Conservation (phyloP, 2,329 filamentous ascomycete species). For the Aspergillus ustus region DNA sequence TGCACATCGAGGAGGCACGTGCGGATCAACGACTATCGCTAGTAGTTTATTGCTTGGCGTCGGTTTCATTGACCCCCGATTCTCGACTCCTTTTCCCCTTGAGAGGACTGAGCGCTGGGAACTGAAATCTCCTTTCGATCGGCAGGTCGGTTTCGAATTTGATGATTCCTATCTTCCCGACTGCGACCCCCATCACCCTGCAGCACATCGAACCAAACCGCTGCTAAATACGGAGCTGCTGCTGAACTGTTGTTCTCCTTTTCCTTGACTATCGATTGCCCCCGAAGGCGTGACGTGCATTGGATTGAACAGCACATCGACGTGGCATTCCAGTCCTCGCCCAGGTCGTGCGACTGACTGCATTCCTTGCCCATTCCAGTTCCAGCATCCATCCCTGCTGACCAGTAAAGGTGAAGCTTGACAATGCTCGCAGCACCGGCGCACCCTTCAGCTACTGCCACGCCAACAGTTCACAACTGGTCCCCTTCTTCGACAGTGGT, state of each 20-base stretch:
- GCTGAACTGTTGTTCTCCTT: constrained; percentile 13
- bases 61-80: constrained; percentile 20
- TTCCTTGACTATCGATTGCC: constrained; percentile 14
- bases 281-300: constrained; percentile 19
- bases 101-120: not conserved
- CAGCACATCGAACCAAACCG: constrained; percentile 5
- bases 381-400: constrained; percentile 22
- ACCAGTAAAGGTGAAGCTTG: constrained; percentile 23
- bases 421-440: constrained; percentile 26
- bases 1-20: constrained; percentile 24
- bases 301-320: constrained; percentile 28
- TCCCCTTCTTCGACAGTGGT: constrained; percentile 19
- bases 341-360: constrained; percentile 27
- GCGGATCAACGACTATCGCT: constrained; percentile 19
- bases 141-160: constrained; percentile 6
- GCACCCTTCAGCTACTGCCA: constrained; percentile 25
- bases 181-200: not conserved
- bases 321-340: constrained; percentile 38
- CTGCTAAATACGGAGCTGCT: constrained; percentile 3
- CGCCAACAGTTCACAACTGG: constrained; percentile 21
- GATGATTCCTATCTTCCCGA: not conserved
- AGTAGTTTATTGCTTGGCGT: constrained; percentile 26
- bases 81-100: constrained; percentile 10
- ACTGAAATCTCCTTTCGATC: constrained; percentile 7
- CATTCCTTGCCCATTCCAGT: constrained; percentile 28